Percentiles rank a stretch among this genome's conserved stretches.
These are phyloP conservation scores for Lathyrus aphaca DNA, from an alignment of 306 rosid species.

Conservation along the genomic window DNA sequence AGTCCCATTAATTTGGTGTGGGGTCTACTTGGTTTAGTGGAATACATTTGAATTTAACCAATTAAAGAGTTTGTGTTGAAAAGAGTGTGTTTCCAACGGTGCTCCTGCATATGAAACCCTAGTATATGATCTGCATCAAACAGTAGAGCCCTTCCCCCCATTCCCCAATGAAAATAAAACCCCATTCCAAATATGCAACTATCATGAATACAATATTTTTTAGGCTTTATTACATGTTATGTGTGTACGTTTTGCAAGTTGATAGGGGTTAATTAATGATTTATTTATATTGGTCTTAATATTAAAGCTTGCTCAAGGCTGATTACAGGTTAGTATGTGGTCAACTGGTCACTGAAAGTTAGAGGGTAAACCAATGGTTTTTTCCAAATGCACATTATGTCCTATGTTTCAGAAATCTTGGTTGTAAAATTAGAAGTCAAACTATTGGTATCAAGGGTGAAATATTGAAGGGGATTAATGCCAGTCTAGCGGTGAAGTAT, in stretches of 20 bases:
- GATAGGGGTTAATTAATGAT: slow-evolving; percentile 1
- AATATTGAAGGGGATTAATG: neutral
- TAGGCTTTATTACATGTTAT: slow-evolving; percentile 14
- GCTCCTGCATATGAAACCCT: neutral
- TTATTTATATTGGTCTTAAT: slow-evolving; percentile 7
- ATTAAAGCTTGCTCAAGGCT: neutral
- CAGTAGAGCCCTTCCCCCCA: neutral
- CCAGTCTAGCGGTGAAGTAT: neutral
- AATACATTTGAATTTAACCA: neutral
- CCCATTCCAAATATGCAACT: neutral
- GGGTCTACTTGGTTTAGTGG: neutral
- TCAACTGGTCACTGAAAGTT: neutral
- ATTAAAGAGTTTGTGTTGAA: neutral
- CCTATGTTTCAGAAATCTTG: neutral
- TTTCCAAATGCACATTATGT: slow-evolving; percentile 1
- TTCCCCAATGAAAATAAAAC: neutral
- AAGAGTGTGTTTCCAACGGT: neutral
- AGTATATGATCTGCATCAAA: slow-evolving; percentile 5
- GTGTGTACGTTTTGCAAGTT: slow-evolving; percentile 10
- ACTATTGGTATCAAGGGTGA: neutral
- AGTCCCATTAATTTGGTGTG: neutral
- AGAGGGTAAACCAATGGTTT: slow-evolving; percentile 7
- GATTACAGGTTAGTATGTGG: neutral
- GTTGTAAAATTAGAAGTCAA: slow-evolving; percentile 5
- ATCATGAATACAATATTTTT: neutral